Evolutionary conservation across 176 grass and related monocot species (phyloP), one percentile per base, ranked within the genome.

Genomic region (Pharus latifolius): DNA sequence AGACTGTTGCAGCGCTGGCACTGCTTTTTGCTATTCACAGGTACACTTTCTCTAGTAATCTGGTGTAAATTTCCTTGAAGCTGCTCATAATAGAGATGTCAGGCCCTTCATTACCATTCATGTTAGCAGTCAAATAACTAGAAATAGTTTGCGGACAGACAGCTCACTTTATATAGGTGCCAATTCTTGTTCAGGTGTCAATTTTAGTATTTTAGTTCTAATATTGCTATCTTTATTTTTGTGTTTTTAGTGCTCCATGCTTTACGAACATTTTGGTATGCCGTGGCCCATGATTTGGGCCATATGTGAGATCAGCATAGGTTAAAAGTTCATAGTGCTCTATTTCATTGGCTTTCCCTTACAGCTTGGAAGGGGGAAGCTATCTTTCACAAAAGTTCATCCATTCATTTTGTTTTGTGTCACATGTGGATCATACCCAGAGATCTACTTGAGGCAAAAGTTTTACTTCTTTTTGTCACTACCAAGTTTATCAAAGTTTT

Each of bases 1-100:
- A 98, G 84, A 93, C 94, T 67, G 89, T 98, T 27, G 94, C 94
- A 72, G 94, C 94, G 68, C 79, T 98, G 45, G 89, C 94, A 52
- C 69, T 98, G 83, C 94, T 98, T 56, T 98, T 98, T 85, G 70
- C 94, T 15, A 98, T 98, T 80, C 94, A 98, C 89, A 98, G 94
- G 94, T 98, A 88, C 35, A 47, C 31, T 57, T 26, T 80, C 43
- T 75, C 12, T 25, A 50, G 58, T 30, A 52, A 42, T 68, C 24
- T 44, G 25, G 25, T 63, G 31, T 50, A 44, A 11, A 17, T 63
- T 56, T 70, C 58, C 31, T 72, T 49, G 3, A 48, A 71, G 48
- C 26, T 75, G 20, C 61, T 65, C 1, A 9, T 70, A 51, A 48
- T 58, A 23, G 17, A 50, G 24, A 41, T 52, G 63, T 22, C 32